A percentile compares a stretch with the other conserved stretches of the same genome.
phyloP scores from a whole-genome alignment of 768 basidiomycete species.

The Russula earlei region DNA sequence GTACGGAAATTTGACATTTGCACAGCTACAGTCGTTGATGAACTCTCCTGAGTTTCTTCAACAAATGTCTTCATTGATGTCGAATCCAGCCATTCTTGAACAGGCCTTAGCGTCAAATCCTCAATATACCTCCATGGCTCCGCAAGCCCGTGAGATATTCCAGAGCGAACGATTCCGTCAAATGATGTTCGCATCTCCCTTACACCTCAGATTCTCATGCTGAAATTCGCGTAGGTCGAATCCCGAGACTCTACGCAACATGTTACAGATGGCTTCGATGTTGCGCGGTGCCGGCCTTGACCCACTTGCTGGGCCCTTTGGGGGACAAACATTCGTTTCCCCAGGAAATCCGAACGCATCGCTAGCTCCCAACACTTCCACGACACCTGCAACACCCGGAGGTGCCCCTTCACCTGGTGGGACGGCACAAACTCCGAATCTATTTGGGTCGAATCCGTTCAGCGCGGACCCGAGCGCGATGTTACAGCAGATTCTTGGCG shows the following conservation, averaged over 20 bases:
- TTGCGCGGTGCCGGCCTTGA: constrained; percentile 36
- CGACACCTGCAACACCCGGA: constrained; percentile 16
- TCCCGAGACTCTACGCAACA: constrained; percentile 63
- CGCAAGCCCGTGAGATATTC: constrained; percentile 71
- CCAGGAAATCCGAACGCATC: constrained; percentile 44
- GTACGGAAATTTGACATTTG: not conserved
- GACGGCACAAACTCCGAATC: constrained; percentile 18
- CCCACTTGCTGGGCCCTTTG: constrained; percentile 18
- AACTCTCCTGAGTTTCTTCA: constrained; percentile 75
- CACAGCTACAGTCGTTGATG: constrained; percentile 76
- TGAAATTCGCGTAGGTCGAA: constrained; percentile 41
- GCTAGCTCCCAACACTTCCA: constrained; percentile 20
- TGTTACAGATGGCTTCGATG: constrained; percentile 64
- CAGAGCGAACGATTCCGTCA: constrained; percentile 66
- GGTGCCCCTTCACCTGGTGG: constrained; percentile 23
- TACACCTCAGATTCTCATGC: not conserved
- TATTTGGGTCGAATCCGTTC: constrained; percentile 1
- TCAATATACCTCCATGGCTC: constrained; percentile 62
- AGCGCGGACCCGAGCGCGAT: constrained; percentile 36
- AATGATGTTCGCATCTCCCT: constrained; percentile 46
- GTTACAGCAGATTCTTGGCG: constrained; percentile 31
- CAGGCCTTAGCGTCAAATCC: constrained; percentile 80
- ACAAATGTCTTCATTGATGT: constrained; percentile 82
- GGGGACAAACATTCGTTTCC: constrained; percentile 40
- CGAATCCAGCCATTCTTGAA: constrained; percentile 82